phyloP scores from a whole-genome alignment of 2,329 filamentous ascomycete species.

The Aspergillus pseudotamarii region DNA sequence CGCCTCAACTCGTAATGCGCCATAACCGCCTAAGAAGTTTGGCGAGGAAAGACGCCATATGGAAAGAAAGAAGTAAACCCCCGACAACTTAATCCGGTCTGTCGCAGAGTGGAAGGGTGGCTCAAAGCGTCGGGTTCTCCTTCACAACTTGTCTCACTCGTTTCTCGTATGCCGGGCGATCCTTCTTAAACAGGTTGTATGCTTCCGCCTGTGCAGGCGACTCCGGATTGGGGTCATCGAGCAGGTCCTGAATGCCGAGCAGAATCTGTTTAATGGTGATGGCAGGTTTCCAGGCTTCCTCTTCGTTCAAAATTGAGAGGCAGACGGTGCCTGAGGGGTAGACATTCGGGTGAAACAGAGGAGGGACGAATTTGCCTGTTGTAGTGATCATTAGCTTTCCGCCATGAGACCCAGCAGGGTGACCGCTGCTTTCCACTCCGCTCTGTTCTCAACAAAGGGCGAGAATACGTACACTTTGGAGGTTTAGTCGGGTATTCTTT shows the following conservation, averaged over 20 bases:
- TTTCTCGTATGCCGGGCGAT: conserved; percentile 82
- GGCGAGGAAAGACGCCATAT: not conserved
- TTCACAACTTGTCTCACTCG: conserved; percentile 83
- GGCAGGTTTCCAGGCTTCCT: conserved; percentile 97
- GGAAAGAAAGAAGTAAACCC: not conserved
- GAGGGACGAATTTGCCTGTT: conserved; percentile 90
- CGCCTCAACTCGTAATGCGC: not conserved
- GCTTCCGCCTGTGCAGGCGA: conserved; percentile 96
- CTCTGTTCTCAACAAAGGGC: not conserved
- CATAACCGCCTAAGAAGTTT: not conserved
- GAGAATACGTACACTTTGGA: conserved; percentile 78
- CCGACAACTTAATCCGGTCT: not conserved
- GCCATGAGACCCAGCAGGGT: not conserved
- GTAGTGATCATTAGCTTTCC: not conserved
- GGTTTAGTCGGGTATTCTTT: conserved; percentile 97
- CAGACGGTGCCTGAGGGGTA: conserved; percentile 98
- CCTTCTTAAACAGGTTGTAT: conserved; percentile 95
- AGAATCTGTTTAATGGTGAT: conserved; percentile 99
- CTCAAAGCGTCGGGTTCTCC: conserved; percentile 78
- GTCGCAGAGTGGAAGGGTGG: not conserved
- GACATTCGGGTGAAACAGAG: conserved; percentile 97
- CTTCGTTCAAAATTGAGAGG: conserved; percentile 94
- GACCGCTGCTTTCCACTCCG: not conserved
- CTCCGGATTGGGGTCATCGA: conserved; percentile 96
- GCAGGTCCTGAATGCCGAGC: conserved; percentile 90